Base-by-base conservation (phyloP, 306 rosid genomes). In the Leucaena leucocephala region DNA sequence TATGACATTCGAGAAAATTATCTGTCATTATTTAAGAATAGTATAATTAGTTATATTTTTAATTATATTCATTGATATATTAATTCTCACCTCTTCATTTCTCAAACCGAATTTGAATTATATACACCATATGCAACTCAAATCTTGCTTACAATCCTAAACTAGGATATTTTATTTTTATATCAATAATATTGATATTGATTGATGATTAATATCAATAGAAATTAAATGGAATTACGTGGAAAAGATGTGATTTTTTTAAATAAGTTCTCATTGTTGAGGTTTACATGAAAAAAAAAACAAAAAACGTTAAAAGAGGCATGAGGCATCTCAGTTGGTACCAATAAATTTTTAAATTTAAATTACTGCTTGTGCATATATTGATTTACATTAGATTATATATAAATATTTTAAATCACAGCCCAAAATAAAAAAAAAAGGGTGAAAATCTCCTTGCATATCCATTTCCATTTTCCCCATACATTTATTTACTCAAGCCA, bases 391-490 rank as follows among this genome's bases (percentile, higher is more conserved):
- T 27, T 27, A 27, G 27, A 27, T 12, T 46, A 14, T 3, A 4
- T 46, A 46, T 46, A 46, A 46, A 4, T 14, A 46, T 46, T 50
- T 50, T 15, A 27, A 75, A 9, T n/a, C 63, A 21, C 77, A 71
- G 80, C 22, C 12, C 64, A 44, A 38, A 10, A 11, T 13, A 3
- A 11, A 5, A 52, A 54, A 54, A 54, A 7, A 1, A 50, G 21
- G 22, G 10, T 63, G 80, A 88, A 81, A 74, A 81, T 82, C 89
- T 22, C 77, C 88, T 80, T 86, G 87, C 86, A 9, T 21, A 8
- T 21, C 15, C 85, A 84, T 27, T 27, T 27, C 27, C 27, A 27
- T n/a, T n/a, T n/a, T n/a, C n/a, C n/a, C n/a, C n/a, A n/a, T n/a
- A n/a, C n/a, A n/a, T n/a, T n/a, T n/a, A n/a, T n/a, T n/a, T n/a